These are phyloP conservation scores for Pyrus hybrid DNA, from an alignment of 331 rosid species.

Conservation along the genomic window DNA sequence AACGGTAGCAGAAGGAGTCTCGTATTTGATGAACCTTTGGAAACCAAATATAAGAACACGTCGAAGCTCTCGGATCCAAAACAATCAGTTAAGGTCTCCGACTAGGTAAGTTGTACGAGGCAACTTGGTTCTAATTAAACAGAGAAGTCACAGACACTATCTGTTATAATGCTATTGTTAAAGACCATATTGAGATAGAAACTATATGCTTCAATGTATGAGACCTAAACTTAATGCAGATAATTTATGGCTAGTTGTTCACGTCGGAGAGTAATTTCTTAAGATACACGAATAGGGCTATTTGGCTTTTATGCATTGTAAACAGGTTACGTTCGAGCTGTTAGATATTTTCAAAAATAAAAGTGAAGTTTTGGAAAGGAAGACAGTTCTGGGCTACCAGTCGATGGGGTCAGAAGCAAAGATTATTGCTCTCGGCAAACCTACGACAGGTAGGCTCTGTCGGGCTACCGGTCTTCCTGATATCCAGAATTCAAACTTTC, in stretches of 20 bases:
- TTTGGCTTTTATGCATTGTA: too few relatives aligned
- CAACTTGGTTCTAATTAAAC: not conserved
- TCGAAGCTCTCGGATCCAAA: not conserved
- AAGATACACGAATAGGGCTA: not conserved
- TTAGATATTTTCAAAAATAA: too few relatives aligned
- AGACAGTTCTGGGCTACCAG: too few relatives aligned
- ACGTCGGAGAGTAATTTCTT: not conserved
- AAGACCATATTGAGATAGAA: not conserved
- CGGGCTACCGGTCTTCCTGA: too few relatives aligned
- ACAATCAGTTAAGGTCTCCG: not conserved
- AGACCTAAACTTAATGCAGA: not conserved
- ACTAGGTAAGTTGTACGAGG: not conserved
- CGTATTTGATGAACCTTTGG: not conserved
- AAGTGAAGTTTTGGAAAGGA: too few relatives aligned
- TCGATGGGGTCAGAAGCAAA: too few relatives aligned
- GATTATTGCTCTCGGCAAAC: too few relatives aligned
- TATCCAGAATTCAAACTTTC: too few relatives aligned
- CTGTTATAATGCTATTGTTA: not conserved
- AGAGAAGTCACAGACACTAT: not conserved
- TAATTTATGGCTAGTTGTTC: not conserved
- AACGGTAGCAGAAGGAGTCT: constrained; percentile 2
- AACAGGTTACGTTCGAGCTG: too few relatives aligned
- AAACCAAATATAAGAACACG: not conserved
- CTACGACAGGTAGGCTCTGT: too few relatives aligned
- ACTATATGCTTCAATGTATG: not conserved